phyloP scores from a whole-genome alignment of 1,284 basidiomycete species.

The Papiliotrema nemorosa region DNA sequence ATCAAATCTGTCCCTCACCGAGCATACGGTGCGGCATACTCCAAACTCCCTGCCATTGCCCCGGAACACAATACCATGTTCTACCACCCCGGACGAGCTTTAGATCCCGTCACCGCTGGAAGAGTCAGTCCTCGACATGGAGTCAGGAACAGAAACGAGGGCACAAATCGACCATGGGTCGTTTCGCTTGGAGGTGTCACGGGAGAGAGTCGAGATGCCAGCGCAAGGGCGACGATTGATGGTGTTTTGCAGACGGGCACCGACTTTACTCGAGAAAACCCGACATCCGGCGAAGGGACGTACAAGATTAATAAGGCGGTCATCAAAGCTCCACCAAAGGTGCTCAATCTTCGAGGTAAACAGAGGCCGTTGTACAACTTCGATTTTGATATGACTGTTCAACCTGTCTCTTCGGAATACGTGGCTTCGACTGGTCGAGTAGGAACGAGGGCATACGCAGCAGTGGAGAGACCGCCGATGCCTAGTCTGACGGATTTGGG shows the following conservation, averaged over 20 bases:
- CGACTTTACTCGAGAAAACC: conserved; percentile 29
- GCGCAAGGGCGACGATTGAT: conserved; percentile 2
- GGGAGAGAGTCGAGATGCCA: conserved; percentile 9
- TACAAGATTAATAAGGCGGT: conserved; percentile 32
- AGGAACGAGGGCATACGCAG: background rate
- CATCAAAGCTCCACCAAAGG: conserved; percentile 27
- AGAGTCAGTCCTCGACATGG: too few species aligned
- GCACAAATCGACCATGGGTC: conserved; percentile 30
- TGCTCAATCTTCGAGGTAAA: conserved; percentile 20
- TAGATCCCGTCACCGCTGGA: conserved; percentile 15
- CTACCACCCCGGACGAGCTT: conserved; percentile 11
- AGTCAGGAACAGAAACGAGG: background rate
- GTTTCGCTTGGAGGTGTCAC: conserved; percentile 45
- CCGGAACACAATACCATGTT: conserved; percentile 8
- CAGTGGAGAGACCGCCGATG: background rate
- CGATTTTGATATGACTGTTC: conserved; percentile 34
- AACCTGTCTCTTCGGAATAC: background rate
- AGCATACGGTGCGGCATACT: conserved; percentile 40
- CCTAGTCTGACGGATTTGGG: background rate
- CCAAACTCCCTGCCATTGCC: conserved; percentile 12
- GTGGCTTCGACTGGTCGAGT: background rate
- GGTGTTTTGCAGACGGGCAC: conserved; percentile 6
- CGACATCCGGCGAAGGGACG: conserved; percentile 20
- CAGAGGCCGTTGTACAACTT: conserved; percentile 35
- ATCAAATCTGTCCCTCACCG: conserved; percentile 32